Conservation (phyloP, 208 protist species). For the Perkinsela sp. region DNA sequence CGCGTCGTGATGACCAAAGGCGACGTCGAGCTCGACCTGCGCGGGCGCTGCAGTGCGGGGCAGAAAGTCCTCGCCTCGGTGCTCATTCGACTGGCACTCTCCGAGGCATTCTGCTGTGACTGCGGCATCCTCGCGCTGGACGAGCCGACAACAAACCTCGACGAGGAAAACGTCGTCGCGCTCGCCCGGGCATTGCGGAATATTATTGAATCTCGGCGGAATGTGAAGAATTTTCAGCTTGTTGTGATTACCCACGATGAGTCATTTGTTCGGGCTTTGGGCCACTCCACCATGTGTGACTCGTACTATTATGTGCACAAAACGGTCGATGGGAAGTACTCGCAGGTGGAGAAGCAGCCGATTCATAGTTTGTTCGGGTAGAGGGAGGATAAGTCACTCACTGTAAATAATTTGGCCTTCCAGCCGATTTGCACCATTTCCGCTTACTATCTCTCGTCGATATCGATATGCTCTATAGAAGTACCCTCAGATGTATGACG, state of each 20-base stretch:
- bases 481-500: too few species aligned
- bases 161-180: conserved; percentile 66
- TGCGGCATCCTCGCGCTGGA: conserved; percentile 97
- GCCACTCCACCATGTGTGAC: conserved; percentile 31
- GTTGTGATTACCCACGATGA: conserved; percentile 99
- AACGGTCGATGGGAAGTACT: conserved; percentile 54
- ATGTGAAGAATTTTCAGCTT: conserved; percentile 80
- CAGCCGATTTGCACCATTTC: too few species aligned
- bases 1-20: conserved; percentile 82
- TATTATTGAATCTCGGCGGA: conserved; percentile 39
- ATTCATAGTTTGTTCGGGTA: conserved; percentile 50
- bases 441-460: too few species aligned
- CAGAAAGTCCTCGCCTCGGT: conserved; percentile 92
- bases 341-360: conserved; percentile 46
- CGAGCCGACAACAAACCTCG: conserved; percentile 98
- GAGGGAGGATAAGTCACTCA: too few species aligned
- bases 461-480: too few species aligned
- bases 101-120: conserved; percentile 91
- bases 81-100: conserved; percentile 93
- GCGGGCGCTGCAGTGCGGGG: conserved; percentile 86
- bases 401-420: too few species aligned
- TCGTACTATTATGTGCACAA: conserved; percentile 62
- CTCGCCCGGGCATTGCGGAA: conserved; percentile 32
- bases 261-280: conserved; percentile 79
- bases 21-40: conserved; percentile 86